Evolutionary conservation across 257 asterid species (phyloP).

Genomic region (Penstemon eatonii): DNA sequence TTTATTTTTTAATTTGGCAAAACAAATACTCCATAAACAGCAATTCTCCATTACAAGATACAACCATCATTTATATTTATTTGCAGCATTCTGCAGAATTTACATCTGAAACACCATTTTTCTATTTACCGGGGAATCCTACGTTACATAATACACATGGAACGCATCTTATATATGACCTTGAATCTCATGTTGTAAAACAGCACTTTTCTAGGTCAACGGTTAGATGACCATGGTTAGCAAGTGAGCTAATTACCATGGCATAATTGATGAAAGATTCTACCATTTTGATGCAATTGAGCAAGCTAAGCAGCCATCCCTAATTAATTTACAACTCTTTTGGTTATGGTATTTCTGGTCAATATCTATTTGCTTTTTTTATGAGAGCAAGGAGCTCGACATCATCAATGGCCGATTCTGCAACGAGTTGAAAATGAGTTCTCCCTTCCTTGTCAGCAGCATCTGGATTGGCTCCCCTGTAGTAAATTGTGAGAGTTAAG

Average conservation of each 20-base stretch:
- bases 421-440: slow-evolving; percentile 59
- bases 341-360: too few species aligned
- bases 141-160: background rate
- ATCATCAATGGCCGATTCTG: slow-evolving; percentile 57
- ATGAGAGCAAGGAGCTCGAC: slow-evolving; percentile 69
- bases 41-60: background rate
- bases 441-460: slow-evolving; percentile 70
- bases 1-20: too few species aligned
- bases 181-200: background rate
- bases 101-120: background rate
- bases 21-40: too few species aligned
- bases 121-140: background rate
- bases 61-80: background rate
- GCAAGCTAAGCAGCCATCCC: background rate
- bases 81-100: background rate
- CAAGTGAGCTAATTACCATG: background rate
- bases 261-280: background rate
- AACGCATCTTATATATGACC: background rate
- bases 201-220: background rate
- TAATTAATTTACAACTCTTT: background rate
- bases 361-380: slow-evolving; percentile 56
- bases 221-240: background rate
- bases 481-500: slow-evolving; percentile 10
- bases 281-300: background rate
- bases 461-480: slow-evolving; percentile 82